These are phyloP conservation scores for Ensete ventricosum DNA, from an alignment of 176 grass and related monocot species.

Conservation along the genomic window DNA sequence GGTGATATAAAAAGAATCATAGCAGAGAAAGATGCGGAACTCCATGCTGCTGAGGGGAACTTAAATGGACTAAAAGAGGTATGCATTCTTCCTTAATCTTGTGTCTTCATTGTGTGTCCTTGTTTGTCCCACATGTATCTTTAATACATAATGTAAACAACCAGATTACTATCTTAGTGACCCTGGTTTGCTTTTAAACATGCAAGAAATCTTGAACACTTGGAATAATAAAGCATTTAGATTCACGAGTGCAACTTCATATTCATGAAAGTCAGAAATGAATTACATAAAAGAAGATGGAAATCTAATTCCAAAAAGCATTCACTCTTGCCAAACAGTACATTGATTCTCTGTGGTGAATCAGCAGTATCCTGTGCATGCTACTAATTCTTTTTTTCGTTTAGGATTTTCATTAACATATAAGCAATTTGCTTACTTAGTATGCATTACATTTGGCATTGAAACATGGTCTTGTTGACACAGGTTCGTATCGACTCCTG, in stretches of 20 bases:
- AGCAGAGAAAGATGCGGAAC: slow-evolving; percentile 10
- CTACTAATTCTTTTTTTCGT: too few species aligned
- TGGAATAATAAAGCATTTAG: not conserved
- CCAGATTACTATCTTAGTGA: not conserved
- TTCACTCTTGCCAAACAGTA: too few species aligned
- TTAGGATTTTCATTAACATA: too few species aligned
- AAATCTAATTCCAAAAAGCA: not conserved
- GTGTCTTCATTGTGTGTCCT: too few species aligned
- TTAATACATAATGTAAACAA: not conserved
- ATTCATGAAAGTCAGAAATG: not conserved
- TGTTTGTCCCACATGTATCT: not conserved
- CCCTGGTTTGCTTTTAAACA: not conserved
- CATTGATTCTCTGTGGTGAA: too few species aligned
- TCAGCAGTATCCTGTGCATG: too few species aligned
- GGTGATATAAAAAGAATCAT: slow-evolving; percentile 25
- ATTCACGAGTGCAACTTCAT: not conserved
- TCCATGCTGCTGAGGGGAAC: slow-evolving; percentile 16
- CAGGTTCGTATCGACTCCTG: slow-evolving; percentile 32
- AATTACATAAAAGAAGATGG: not conserved
- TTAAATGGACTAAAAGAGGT: slow-evolving; percentile 35
- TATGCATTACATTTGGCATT: not conserved
- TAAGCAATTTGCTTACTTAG: too few species aligned
- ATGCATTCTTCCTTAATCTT: not conserved
- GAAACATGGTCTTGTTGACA: slow-evolving; percentile 16
- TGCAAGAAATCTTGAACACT: not conserved